Evolutionary conservation across 306 rosid genomes (phyloP), one percentile per base, ranked within the genome.

Genomic region (Malus orientalis): DNA sequence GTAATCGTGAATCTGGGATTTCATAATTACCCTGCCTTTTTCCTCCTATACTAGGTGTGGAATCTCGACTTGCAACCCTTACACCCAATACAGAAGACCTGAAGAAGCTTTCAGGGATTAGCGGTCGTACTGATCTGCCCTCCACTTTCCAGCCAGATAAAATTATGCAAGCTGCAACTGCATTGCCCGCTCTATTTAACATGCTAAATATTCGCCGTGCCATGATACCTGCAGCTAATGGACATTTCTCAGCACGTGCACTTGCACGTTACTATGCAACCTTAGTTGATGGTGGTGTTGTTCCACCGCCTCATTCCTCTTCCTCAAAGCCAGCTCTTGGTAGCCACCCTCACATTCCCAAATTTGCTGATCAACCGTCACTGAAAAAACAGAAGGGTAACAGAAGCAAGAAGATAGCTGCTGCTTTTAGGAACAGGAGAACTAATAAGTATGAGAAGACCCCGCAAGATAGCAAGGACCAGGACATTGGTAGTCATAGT

Each of bases 221-320:
- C 65, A 88, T 89, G 74, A 91, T 96, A 84, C 99, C 99, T 33
- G 89, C 98, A 40, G 99, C 94, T 29, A 96, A 96, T 40, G 98
- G 98, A 59, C 99, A 96, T 75, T 71, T 90, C 87, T 89, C 99
- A 67, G 99, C 98, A 32, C 93, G 98, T 36, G 99, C 99, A 59
- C 96, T 96, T 49, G 98, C 98, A 38, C 93, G 99, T 30, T 96
- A 91, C 60, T 96, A 96, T 74, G 99, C 99, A 73, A 87, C 98
- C 70, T 86, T 96, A 33, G 98, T 83, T 51, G 90, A 89, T 67
- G 93, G 93, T 32, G 98, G 99, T 49, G 82, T 84, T 63, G 78
- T 93, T 80, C 99, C 99, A 2, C 87, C 86, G 9, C 91, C 96
- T 60, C 99, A 93, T 80, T 86, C 94, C 74, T 82, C 96, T 19